phyloP scores from a whole-genome alignment of 2,329 filamentous ascomycete species.

The Botrytis byssoidea region DNA sequence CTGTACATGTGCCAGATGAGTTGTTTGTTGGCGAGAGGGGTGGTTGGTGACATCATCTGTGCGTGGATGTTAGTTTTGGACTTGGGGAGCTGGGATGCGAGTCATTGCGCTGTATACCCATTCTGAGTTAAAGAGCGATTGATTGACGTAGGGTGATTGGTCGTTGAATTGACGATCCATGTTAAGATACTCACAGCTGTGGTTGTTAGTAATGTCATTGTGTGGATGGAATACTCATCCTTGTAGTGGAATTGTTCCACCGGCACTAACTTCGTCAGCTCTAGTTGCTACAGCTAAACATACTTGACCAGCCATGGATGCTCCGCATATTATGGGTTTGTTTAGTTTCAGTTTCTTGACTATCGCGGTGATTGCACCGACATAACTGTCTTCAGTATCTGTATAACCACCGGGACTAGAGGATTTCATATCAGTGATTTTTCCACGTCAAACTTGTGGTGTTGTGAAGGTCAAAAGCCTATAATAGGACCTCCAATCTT shows the following conservation, averaged over 20 bases:
- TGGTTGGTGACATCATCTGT: conserved; percentile 9
- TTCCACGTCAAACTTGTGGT: not conserved
- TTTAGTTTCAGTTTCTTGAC: conserved; percentile 46
- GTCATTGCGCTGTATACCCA: conserved; percentile 3
- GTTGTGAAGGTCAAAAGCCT: not conserved
- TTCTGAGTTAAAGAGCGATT: conserved; percentile 8
- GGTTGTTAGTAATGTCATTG: not conserved
- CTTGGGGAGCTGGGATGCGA: not conserved
- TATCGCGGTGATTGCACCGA: conserved; percentile 31
- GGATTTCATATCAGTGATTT: not conserved
- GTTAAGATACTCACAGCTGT: conserved; percentile 4
- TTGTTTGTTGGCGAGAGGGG: conserved; percentile 39
- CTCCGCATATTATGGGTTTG: conserved; percentile 49
- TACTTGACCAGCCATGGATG: conserved; percentile 51
- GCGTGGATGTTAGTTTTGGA: not conserved
- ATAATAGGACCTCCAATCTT: too few relatives aligned
- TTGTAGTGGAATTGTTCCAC: conserved; percentile 48
- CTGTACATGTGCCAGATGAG: conserved; percentile 52
- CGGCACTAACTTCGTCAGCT: conserved; percentile 47
- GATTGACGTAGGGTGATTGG: conserved; percentile 4
- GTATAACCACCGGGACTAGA: conserved; percentile 7
- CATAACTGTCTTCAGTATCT: conserved; percentile 4
- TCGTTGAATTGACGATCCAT: conserved; percentile 10
- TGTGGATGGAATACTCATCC: conserved; percentile 35
- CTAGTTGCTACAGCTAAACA: conserved; percentile 49